Conservation (phyloP, 2,329 filamentous ascomycete species). For the Verticillium dahliae region DNA sequence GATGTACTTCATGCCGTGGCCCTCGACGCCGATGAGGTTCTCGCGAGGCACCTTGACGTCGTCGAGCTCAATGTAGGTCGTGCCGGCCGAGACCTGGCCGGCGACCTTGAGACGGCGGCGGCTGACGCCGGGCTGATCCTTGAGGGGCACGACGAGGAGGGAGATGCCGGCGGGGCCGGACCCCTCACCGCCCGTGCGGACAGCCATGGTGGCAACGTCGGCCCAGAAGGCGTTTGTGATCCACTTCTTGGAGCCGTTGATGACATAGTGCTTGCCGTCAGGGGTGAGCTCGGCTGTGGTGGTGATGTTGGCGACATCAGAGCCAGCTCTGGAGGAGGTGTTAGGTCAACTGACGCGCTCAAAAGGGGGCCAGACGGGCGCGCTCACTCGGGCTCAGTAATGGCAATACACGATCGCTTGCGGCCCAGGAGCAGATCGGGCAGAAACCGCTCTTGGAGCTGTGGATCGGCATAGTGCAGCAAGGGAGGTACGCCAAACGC, state of each 20-base stretch:
- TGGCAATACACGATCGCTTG: conserved; percentile 67
- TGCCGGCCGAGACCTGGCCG: conserved; percentile 60
- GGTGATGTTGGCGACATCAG: conserved; percentile 66
- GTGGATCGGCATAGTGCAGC: conserved; percentile 57
- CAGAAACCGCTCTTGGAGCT: conserved; percentile 59
- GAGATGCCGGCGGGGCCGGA: conserved; percentile 57
- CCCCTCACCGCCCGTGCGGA: conserved; percentile 56
- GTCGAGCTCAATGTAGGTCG: conserved; percentile 70
- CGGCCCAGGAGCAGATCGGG: conserved; percentile 61
- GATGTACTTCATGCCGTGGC: conserved; percentile 65
- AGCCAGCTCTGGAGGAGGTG: conserved; percentile 44
- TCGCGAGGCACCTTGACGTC: conserved; percentile 65
- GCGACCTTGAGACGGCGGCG: conserved; percentile 63
- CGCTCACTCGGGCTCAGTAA: conserved; percentile 60
- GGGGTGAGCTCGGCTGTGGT: conserved; percentile 57
- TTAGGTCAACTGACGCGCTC: background rate
- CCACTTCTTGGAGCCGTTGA: conserved; percentile 78
- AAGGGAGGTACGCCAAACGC: conserved; percentile 68
- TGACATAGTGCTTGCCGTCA: conserved; percentile 61
- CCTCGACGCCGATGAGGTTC: conserved; percentile 65
- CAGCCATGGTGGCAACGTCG: conserved; percentile 64
- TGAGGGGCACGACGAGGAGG: conserved; percentile 64
- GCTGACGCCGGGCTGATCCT: conserved; percentile 56
- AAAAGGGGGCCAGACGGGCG: too few species aligned
- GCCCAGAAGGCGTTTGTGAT: conserved; percentile 62